Evolutionary conservation across 148 eudicot genomes (phyloP), one percentile per base, ranked within the genome.

Genomic region (Salicornia ramosissima): DNA sequence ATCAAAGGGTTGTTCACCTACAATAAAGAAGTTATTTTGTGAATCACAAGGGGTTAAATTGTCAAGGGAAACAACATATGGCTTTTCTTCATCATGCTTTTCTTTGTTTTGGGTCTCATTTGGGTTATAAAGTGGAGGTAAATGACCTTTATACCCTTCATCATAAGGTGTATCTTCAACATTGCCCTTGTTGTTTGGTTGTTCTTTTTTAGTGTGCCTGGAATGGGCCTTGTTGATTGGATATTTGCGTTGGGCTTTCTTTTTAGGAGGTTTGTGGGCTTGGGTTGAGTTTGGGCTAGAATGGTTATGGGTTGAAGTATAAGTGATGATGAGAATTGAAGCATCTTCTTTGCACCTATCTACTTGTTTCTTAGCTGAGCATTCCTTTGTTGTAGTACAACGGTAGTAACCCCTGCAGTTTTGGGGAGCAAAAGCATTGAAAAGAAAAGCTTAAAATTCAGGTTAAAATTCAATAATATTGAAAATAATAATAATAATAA

Each of bases 361-460:
- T 29, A 91, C 94, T 81, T 85, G 91, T 75, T 86, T 91, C 72
- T 81, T 91, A 56, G 94, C 94, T 78, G 78, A 71, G 74, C 97
- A 88, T 39, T 88, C 94, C 77, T 91, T 91, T 71, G 83, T 78
- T 67, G 89, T 85, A 86, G 89, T 88, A 80, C 94, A 90, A 76
- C 82, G 82, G 79, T 91, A 86, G 78, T 91, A 91, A 13, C 94
- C 87, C 79, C 97, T 90, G 85, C 82, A 71, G 55, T 43, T 8
- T 11, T 26, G 2, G 8, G 2, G 8, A 1, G 47, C 0, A 66
- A n/a, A 16, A 4, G 30, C 4, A 6, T 2, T 18, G 34, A 14
- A 6, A 4, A 46, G 3, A 24, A 36, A 36, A 36, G 8, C 4
- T 3, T 36, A 36, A 3, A 36, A 8, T 8, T 36, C 5, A 36